Base-by-base conservation (phyloP, 768 basidiomycete species). In the Panaeolus cyanescens region DNA sequence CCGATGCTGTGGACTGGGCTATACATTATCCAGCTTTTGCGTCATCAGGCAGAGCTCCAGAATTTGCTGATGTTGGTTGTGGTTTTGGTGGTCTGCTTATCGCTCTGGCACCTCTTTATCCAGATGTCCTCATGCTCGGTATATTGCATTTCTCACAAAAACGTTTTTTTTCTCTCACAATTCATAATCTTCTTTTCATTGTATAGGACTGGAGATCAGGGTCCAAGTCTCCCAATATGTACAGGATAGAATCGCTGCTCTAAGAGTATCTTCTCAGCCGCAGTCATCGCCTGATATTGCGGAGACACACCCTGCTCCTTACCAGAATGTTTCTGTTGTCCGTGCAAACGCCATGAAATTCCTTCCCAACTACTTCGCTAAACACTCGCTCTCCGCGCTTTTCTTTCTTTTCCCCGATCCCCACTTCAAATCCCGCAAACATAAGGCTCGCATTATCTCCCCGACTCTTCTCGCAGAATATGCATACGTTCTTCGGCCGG, bases 341-440 rank as follows among this genome's bases (percentile, higher is more conserved):
- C 89, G 97, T 55, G 96, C 93, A 13, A 99, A 99, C 72, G 91
- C 95, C 53, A 98, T 98, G 96, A 99, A 99, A 77, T 98, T 99
- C 74, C 82, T 98, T 59, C 92, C 96, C 5, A 99, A 99, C 75
- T 98, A 95, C 75, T 97, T 99, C 74, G 71, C 83, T 22, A 95
- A 96, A 71, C 89, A 89, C 60, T 96, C 96, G 64, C 81, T 99
- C 34, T 89, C 91, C 19, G 89, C 96, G 54, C 82, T 99, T 55
- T 99, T 99, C 79, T 99, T 99, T 80, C 85, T 99, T 61, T 99
- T 99, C 77, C 97, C 97, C 39, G 97, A 99, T 75, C 97, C 97
- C 0, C 97, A 99, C 74, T 99, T 99, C 85, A 99, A 99, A 74
- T 83, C 86, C 8, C 89, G 96, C 68, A 99, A 99, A 75, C 96